Evolutionary conservation across 768 basidiomycete genomes (phyloP), one percentile per base, ranked within the genome.

Genomic region (Tricholomella constricta): DNA sequence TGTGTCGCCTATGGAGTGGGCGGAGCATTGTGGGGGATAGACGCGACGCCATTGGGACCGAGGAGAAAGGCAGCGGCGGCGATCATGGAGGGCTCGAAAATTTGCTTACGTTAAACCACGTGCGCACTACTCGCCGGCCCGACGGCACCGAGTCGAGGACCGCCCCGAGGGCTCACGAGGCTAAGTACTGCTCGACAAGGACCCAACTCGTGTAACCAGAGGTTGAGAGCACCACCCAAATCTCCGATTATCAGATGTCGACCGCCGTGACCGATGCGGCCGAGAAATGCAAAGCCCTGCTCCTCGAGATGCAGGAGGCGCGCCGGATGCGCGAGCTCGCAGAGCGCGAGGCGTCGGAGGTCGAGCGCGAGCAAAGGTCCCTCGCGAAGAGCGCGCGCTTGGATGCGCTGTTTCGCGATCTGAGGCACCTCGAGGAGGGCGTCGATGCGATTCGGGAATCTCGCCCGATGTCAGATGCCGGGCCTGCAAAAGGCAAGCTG

Each of bases 291-390:
- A 56, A 44, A 48, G 35, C 52, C 7, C 38, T 55, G 17, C 54
- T 59, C 20, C 14, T 52, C 31, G 29, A 55, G 20, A 49, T 40
- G 42, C 43, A 47, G 6, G 42, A 55, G 25, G 34, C 42, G 14
- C 55, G 42, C 43, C 49, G 8, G 12, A 31, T 27, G 12, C 45
- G 38, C n/a, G 37, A 55, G 20, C 45, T 35, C 37, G 35, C n/a
- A 31, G 54, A 59, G 45, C 51, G 48, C 32, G 57, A 59, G 47
- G 51, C 32, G n/a, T n/a, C n/a, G 7, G 22, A 48, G 23, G 14
- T 55, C 19, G 54, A 59, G 22, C 40, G 27, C 10, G 54, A 59
- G 49, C 50, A 59, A 38, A 50, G 54, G 11, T 55, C 51, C 22
- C 23, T 51, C 19, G 45, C 48, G 0, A 59, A 56, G 11, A 38